Evolutionary conservation across 768 basidiomycete species (phyloP).

Genomic region (Paxillus ammoniavirescens): DNA sequence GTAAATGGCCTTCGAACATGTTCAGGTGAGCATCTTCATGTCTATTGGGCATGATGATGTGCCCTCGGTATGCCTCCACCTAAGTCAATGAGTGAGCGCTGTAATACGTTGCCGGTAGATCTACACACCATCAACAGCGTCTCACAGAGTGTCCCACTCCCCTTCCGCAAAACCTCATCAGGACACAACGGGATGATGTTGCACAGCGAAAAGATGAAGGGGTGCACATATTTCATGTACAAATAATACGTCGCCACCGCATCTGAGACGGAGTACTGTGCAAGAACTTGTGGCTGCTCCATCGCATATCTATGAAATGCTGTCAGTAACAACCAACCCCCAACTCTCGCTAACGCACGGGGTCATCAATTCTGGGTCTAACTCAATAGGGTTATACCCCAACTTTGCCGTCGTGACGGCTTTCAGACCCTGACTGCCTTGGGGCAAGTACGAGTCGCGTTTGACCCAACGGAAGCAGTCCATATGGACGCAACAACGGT

Average conservation of each 20-base stretch:
- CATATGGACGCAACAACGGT: conserved; percentile 92
- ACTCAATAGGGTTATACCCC: conserved; percentile 94
- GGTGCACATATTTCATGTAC: conserved; percentile 99
- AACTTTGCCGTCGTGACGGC: conserved; percentile 96
- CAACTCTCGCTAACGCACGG: conserved; percentile 59
- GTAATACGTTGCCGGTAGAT: neutral
- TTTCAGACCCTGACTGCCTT: conserved; percentile 97
- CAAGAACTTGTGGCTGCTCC: conserved; percentile 91
- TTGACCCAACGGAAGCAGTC: conserved; percentile 99
- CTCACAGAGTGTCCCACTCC: conserved; percentile 95
- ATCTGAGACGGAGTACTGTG: conserved; percentile 99
- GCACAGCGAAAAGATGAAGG: conserved; percentile 98
- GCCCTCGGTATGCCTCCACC: conserved; percentile 93
- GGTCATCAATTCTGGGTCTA: conserved; percentile 99
- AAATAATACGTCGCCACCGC: conserved; percentile 99
- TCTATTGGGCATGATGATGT: conserved; percentile 96
- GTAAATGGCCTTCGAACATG: conserved; percentile 95
- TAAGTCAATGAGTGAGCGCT: conserved; percentile 32
- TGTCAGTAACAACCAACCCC: neutral
- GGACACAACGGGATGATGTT: conserved; percentile 98
- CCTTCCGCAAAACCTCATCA: conserved; percentile 95
- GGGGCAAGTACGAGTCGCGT: conserved; percentile 96
- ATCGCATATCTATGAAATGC: conserved; percentile 72
- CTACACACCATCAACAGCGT: conserved; percentile 89
- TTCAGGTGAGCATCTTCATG: conserved; percentile 91